Evolutionary conservation across 106 monocot genomes (phyloP).

Genomic region (Chionographis japonica): DNA sequence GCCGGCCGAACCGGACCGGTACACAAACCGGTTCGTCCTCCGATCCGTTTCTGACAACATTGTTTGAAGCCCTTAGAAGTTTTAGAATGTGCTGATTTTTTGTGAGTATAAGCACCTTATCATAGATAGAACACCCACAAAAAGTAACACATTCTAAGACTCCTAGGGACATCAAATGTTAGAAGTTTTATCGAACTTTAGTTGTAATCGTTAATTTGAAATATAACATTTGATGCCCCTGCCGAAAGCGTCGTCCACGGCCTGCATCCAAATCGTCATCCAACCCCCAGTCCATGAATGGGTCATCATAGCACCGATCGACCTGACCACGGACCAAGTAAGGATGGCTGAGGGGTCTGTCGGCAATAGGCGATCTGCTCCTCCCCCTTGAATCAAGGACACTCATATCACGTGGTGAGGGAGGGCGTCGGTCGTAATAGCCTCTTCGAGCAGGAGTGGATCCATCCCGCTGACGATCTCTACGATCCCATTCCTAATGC

Average conservation of each 20-base stretch:
- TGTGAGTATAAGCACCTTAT: no score
- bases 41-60: no score
- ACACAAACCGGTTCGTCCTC: no score
- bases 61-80: no score
- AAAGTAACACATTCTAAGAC: no score
- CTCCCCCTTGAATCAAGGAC: conserved; percentile 33
- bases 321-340: conserved; percentile 35
- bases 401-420: conserved; percentile 32
- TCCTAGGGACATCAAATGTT: no score
- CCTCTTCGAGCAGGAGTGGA: conserved; percentile 22
- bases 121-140: no score
- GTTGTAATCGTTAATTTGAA: no score
- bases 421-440: conserved; percentile 20
- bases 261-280: conserved; percentile 7
- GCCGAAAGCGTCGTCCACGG: conserved; percentile 9
- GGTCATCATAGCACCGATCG: conserved; percentile 17
- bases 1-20: no score
- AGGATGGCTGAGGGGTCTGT: conserved; percentile 9
- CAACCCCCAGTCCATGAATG: conserved; percentile 15
- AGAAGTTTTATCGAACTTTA: no score
- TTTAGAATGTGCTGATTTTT: no score
- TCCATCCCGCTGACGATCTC: conserved; percentile 19
- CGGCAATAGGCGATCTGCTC: conserved; percentile 49
- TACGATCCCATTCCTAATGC: conserved; percentile 14
- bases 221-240: no score